Conservation (phyloP, 2,329 filamentous ascomycete species). For the Trichoderma simmonsii region DNA sequence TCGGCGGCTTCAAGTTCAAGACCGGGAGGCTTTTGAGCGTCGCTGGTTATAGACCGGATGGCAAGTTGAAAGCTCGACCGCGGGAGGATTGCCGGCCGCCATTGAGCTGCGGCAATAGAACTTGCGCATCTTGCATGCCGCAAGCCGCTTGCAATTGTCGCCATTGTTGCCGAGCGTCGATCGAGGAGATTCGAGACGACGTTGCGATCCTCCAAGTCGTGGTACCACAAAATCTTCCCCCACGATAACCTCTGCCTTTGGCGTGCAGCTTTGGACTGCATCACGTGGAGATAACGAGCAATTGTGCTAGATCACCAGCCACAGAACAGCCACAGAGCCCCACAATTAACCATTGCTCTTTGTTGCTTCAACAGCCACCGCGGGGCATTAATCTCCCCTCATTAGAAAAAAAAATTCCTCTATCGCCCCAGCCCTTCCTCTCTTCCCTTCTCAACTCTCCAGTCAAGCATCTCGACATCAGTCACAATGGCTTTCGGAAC, state of each 20-base stretch:
- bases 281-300: slow-evolving; percentile 28
- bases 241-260: slow-evolving; percentile 5
- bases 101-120: slow-evolving; percentile 31
- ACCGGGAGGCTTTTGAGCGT: slow-evolving; percentile 21
- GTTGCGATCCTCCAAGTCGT: slow-evolving; percentile 1
- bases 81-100: slow-evolving; percentile 27
- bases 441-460: slow-evolving; percentile 19
- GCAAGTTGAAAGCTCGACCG: slow-evolving; percentile 26
- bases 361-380: slow-evolving; percentile 27
- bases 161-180: slow-evolving; percentile 33
- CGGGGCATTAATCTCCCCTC: slow-evolving; percentile 33
- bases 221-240: slow-evolving; percentile 1
- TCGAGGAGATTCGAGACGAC: slow-evolving; percentile 21
- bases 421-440: slow-evolving; percentile 19
- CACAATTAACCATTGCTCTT: slow-evolving; percentile 18
- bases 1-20: slow-evolving; percentile 24
- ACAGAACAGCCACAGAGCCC: background rate
- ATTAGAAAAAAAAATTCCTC: slow-evolving; percentile 37
- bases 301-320: background rate
- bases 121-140: slow-evolving; percentile 37
- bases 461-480: slow-evolving; percentile 23
- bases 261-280: background rate
- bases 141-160: slow-evolving; percentile 33
- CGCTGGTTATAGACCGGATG: slow-evolving; percentile 26
- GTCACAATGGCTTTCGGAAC: slow-evolving; percentile 94